A percentile compares a stretch with the other conserved stretches of the same genome.
phyloP scores from a whole-genome alignment of 257 asterid genomes.

The Nicotiana tomentosiformis region DNA sequence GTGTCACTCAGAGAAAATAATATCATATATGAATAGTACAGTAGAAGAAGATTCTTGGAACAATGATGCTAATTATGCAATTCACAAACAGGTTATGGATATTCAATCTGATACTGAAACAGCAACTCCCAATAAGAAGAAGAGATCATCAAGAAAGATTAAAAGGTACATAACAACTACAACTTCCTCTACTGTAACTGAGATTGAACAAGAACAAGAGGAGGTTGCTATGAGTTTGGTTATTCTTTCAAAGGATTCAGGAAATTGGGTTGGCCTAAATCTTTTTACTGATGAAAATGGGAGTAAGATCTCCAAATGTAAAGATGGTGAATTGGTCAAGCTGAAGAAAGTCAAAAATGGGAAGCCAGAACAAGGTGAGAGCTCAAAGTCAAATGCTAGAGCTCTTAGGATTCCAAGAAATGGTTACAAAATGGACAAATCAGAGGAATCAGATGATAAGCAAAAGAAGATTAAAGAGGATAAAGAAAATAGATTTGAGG shows the following conservation, averaged over 20 bases:
- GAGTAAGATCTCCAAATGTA: too few species aligned
- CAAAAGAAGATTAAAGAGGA: background rate
- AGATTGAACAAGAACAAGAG: conserved; percentile 60
- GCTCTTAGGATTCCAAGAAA: conserved; percentile 21
- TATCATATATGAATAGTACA: conserved; percentile 2
- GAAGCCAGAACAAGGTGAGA: conserved; percentile 10
- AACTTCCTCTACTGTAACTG: conserved; percentile 35
- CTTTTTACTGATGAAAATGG: conserved; percentile 11
- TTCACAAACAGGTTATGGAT: conserved; percentile 25
- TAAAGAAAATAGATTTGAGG: conserved; percentile 5
- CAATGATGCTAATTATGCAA: conserved; percentile 6
- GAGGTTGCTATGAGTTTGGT: conserved; percentile 86
- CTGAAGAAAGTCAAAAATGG: conserved; percentile 14
- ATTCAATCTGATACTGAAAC: conserved; percentile 46
- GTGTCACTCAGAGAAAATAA: conserved; percentile 52
- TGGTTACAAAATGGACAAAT: conserved; percentile 12
- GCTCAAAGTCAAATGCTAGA: conserved; percentile 10
- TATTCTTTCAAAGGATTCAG: conserved; percentile 57
- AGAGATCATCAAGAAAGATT: conserved; percentile 49
- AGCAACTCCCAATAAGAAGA: conserved; percentile 31
- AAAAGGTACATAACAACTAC: conserved; percentile 46
- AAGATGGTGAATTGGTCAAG: conserved; percentile 18
- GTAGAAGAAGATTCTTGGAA: conserved; percentile 41
- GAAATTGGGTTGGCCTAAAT: conserved; percentile 25
- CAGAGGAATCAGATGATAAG: conserved; percentile 10